Evolutionary conservation across 192 early-diverging fungal genomes (phyloP).

Genomic region (Coemansia sp.): DNA sequence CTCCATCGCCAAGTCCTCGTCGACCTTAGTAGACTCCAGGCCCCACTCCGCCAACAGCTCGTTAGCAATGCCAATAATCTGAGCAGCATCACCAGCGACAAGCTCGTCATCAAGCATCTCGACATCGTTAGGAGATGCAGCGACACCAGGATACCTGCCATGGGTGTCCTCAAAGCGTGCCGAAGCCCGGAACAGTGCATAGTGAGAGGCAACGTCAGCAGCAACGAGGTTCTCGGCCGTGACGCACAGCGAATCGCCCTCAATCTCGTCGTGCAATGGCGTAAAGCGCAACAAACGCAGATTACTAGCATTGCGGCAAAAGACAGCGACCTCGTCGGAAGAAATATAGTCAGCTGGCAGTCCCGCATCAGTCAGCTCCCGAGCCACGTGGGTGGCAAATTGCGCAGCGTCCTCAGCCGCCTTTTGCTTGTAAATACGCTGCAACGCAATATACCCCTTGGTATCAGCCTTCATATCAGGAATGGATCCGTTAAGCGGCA

Average conservation of each 20-base stretch:
- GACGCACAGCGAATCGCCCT: conserved; percentile 6
- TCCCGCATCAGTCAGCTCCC: conserved; percentile 56
- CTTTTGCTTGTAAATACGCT: conserved; percentile 84
- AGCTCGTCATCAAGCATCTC: conserved; percentile 22
- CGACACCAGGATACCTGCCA: conserved; percentile 30
- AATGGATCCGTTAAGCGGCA: conserved; percentile 85
- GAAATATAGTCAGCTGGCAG: conserved; percentile 62
- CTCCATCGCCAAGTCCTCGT: conserved; percentile 30
- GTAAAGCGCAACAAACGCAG: conserved; percentile 67
- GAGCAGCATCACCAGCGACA: conserved; percentile 15
- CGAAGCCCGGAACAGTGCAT: conserved; percentile 39
- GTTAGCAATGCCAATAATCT: conserved; percentile 19
- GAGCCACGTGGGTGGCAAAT: conserved; percentile 55
- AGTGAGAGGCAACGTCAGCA: conserved; percentile 23
- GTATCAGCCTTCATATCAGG: conserved; percentile 99
- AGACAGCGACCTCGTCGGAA: conserved; percentile 70
- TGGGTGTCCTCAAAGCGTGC: conserved; percentile 25
- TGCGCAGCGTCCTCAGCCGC: conserved; percentile 69
- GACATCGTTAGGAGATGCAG: conserved; percentile 3
- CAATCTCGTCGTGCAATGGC: conserved; percentile 22
- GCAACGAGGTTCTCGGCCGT: not conserved
- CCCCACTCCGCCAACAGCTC: conserved; percentile 29
- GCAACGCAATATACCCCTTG: conserved; percentile 79
- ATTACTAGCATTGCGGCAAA: conserved; percentile 81
- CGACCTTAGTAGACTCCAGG: not conserved